Evolutionary conservation across 345 rosid species (phyloP).

Genomic region (Raphanus raphanistrum): DNA sequence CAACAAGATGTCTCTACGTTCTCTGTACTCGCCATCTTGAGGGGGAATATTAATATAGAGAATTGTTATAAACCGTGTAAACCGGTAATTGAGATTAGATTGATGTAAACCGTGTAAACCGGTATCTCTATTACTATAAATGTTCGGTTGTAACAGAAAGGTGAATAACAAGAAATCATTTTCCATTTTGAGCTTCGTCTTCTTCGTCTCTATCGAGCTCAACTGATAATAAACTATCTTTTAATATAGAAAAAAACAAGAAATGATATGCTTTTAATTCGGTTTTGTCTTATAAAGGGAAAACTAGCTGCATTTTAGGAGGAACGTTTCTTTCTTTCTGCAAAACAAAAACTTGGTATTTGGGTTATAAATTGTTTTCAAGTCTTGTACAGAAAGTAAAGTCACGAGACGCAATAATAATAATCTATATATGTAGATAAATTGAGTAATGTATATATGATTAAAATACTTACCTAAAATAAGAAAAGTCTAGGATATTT

Average conservation of each 20-base stretch:
- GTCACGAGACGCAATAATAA: neutral
- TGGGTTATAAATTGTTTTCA: neutral
- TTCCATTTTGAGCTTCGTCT: no score
- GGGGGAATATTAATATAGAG: no score
- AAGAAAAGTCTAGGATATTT: neutral
- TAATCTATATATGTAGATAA: neutral
- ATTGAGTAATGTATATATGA: neutral
- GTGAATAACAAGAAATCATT: no score
- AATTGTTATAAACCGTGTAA: no score
- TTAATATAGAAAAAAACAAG: neutral
- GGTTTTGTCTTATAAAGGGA: constrained; percentile 20
- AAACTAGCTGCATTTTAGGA: constrained; percentile 28
- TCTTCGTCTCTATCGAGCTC: no score
- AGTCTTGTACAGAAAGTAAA: neutral
- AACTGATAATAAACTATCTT: neutral
- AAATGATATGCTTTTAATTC: neutral
- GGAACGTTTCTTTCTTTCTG: neutral
- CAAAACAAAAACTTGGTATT: neutral
- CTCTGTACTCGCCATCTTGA: no score
- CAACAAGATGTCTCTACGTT: no score
- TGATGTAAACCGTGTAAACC: no score
- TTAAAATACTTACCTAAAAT: neutral
- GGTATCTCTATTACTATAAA: no score
- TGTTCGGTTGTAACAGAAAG: no score
- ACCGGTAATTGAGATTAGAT: no score